Evolutionary conservation across 2,329 filamentous ascomycete genomes (phyloP).

Genomic region (Colletotrichum incanum): DNA sequence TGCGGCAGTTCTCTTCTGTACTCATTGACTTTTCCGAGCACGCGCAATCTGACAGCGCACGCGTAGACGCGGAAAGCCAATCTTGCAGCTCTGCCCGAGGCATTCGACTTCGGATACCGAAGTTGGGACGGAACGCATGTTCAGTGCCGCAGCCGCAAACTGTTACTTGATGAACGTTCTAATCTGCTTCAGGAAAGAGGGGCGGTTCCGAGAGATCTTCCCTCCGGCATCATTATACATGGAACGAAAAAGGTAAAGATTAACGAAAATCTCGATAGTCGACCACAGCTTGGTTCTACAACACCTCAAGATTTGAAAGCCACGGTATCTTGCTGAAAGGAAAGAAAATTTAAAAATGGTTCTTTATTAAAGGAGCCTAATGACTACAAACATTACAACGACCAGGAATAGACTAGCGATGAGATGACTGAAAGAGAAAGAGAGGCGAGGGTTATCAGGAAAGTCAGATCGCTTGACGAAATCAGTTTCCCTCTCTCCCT

Average conservation of each 20-base stretch:
- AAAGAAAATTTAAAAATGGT: background rate
- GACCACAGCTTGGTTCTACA: background rate
- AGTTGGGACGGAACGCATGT: background rate
- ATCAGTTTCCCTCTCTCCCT: background rate
- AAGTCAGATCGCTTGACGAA: background rate
- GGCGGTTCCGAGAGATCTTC: constrained; percentile 3
- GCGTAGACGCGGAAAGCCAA: background rate
- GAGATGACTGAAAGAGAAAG: background rate
- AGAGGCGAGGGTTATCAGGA: background rate
- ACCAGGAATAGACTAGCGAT: background rate
- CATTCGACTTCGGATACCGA: background rate
- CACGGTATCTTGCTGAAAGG: background rate
- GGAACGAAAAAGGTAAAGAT: background rate
- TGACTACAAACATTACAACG: background rate
- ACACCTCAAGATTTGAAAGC: background rate
- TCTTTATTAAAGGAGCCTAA: constrained; percentile 14
- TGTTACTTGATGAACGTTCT: background rate
- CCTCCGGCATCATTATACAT: background rate
- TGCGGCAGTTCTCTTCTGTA: background rate
- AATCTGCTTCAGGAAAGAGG: constrained; percentile 29
- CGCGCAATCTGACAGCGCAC: background rate
- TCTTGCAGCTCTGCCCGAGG: background rate
- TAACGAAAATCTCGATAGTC: background rate
- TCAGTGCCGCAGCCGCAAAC: too few species aligned
- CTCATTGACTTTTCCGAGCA: background rate